These are phyloP conservation scores for Aspergillus felis DNA, from an alignment of 2,329 filamentous ascomycete species.

Conservation along the genomic window DNA sequence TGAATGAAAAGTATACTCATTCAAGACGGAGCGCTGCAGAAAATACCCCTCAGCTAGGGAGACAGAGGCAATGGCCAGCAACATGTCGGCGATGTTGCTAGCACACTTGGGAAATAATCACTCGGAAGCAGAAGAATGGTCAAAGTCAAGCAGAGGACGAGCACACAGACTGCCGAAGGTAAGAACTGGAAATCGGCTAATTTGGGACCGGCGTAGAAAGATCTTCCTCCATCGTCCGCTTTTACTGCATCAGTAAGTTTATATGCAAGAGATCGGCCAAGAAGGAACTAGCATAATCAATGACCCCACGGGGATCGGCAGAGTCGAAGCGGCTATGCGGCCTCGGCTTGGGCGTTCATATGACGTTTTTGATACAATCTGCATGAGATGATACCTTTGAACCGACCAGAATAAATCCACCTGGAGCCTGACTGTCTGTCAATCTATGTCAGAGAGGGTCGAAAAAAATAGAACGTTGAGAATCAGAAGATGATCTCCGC, in stretches of 20 bases:
- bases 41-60: slow-evolving; percentile 27
- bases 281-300: not conserved
- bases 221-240: not conserved
- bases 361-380: not conserved
- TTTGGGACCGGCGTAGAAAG: not conserved
- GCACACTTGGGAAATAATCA: not conserved
- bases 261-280: not conserved
- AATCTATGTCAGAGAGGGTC: not conserved
- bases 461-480: not conserved
- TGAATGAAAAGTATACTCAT: slow-evolving; percentile 21
- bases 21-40: slow-evolving; percentile 24
- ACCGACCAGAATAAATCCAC: not conserved
- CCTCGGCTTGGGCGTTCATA: not conserved
- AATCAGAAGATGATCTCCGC: not conserved
- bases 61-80: slow-evolving; percentile 14
- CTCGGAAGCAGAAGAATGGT: too few relatives aligned
- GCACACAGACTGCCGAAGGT: not conserved
- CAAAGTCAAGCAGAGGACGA: not conserved
- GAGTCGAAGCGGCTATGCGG: not conserved
- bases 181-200: not conserved
- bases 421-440: not conserved
- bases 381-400: not conserved
- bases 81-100: not conserved
- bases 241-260: not conserved
- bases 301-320: not conserved